Conservation (phyloP, 495 filamentous ascomycete species). For the Trichoderma reesei region DNA sequence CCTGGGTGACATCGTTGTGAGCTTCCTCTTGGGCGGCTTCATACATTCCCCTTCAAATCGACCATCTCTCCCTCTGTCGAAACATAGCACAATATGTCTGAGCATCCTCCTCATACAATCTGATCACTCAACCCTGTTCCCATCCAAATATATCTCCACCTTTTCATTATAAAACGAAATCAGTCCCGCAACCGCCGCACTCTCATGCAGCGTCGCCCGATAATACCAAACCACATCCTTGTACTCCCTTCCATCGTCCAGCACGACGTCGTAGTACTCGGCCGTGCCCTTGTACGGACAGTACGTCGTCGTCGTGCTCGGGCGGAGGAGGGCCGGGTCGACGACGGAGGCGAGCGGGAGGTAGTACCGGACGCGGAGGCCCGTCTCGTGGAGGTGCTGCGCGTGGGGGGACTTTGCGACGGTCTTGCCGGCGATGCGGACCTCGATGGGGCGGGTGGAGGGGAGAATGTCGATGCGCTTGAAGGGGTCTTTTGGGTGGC, state of each 20-base stretch:
- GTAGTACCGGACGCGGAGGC: constrained; percentile 43
- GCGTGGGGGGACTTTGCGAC: constrained; percentile 32
- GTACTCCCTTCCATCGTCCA: constrained; percentile 12
- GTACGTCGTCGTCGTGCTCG: constrained; percentile 32
- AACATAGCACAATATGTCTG: too few species aligned
- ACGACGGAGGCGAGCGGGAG: constrained; percentile 37
- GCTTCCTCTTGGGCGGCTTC: too few species aligned
- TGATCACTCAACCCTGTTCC: constrained; percentile 13
- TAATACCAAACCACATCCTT: constrained; percentile 50
- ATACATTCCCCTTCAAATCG: too few species aligned
- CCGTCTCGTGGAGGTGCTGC: constrained; percentile 43
- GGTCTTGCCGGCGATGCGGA: constrained; percentile 35
- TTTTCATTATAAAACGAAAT: constrained; percentile 54
- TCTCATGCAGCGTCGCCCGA: constrained; percentile 39
- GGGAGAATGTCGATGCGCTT: constrained; percentile 49
- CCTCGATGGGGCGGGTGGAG: constrained; percentile 37
- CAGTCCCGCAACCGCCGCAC: constrained; percentile 32
- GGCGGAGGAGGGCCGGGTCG: constrained; percentile 24
- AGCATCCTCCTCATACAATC: too few species aligned
- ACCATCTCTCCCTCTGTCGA: too few species aligned
- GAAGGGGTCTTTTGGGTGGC: constrained; percentile 52
- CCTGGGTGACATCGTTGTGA: too few species aligned
- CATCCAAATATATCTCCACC: constrained; percentile 48
- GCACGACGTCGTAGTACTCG: constrained; percentile 32
- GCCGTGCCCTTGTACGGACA: constrained; percentile 53